A percentile compares a stretch with the other conserved stretches of the same genome.
Conservation (phyloP, 345 rosid genomes). For the Lagerstroemia speciosa region DNA sequence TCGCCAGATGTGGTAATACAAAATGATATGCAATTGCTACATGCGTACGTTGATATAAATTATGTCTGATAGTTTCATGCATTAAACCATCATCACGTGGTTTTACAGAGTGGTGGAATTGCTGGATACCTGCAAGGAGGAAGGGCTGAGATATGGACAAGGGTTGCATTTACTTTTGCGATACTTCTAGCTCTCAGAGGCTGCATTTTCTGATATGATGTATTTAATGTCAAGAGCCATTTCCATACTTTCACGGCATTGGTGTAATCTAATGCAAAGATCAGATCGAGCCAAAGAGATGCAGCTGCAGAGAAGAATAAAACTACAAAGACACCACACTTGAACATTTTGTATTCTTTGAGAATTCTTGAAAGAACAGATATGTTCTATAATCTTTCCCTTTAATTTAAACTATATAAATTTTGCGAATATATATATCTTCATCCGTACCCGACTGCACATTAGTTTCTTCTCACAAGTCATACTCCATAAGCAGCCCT, state of each 20-base stretch:
- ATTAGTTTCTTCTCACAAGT: slow-evolving; percentile 42
- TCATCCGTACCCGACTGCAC: slow-evolving; percentile 26
- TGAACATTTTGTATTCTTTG: slow-evolving; percentile 4
- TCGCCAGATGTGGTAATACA: slow-evolving; percentile 37
- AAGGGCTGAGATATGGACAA: slow-evolving; percentile 9
- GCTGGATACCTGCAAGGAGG: slow-evolving; percentile 33
- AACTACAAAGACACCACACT: background rate
- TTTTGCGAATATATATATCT: background rate
- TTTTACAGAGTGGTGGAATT: slow-evolving; percentile 3
- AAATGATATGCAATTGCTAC: background rate
- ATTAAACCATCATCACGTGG: background rate
- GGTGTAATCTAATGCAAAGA: background rate
- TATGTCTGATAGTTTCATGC: background rate
- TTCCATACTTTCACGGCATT: background rate
- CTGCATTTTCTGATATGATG: slow-evolving; percentile 24
- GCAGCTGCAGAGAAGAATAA: background rate
- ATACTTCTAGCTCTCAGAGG: slow-evolving; percentile 41
- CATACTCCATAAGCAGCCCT: slow-evolving; percentile 86
- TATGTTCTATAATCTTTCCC: background rate
- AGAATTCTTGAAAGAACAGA: slow-evolving; percentile 2
- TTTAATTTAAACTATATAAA: background rate
- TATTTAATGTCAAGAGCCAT: slow-evolving; percentile 10
- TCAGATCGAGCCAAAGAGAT: background rate
- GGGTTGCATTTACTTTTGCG: slow-evolving; percentile 33
- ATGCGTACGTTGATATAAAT: background rate